Evolutionary conservation across 2,329 filamentous ascomycete genomes (phyloP).

Genomic region (Knufia petricola): DNA sequence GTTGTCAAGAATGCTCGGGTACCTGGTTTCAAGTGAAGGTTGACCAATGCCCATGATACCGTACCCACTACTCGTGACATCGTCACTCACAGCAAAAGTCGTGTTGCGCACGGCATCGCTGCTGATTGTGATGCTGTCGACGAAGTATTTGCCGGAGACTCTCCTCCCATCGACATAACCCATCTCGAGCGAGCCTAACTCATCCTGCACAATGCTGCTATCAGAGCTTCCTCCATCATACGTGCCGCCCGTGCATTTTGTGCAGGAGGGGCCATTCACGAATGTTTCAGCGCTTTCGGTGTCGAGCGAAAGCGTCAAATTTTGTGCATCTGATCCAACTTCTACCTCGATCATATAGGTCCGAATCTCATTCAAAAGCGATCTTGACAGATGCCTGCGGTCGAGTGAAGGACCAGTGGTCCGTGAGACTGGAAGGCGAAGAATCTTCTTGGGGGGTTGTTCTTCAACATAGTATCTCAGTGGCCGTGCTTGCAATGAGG

Average conservation of each 20-base stretch:
- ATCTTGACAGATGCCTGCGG: neutral
- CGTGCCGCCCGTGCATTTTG: neutral
- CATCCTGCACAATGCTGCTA: neutral
- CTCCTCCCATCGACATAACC: neutral
- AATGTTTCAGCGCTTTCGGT: neutral
- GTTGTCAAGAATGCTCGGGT: neutral
- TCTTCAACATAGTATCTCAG: neutral
- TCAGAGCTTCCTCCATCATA: neutral
- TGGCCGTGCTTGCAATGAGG: neutral
- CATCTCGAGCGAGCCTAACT: neutral
- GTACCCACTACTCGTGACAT: no score
- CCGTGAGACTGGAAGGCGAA: neutral
- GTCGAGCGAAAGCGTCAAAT: neutral
- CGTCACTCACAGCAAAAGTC: no score
- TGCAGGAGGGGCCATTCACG: neutral
- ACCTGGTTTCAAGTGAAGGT: neutral
- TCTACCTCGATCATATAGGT: neutral
- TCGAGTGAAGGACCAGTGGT: neutral
- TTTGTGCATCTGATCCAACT: neutral
- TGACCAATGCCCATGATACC: neutral
- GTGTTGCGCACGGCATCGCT: no score
- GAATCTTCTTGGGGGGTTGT: neutral
- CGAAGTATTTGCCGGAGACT: neutral
- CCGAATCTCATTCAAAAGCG: neutral
- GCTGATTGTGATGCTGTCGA: no score